Conservation (phyloP, 495 filamentous ascomycete genomes). For the Neurospora pannonica region DNA sequence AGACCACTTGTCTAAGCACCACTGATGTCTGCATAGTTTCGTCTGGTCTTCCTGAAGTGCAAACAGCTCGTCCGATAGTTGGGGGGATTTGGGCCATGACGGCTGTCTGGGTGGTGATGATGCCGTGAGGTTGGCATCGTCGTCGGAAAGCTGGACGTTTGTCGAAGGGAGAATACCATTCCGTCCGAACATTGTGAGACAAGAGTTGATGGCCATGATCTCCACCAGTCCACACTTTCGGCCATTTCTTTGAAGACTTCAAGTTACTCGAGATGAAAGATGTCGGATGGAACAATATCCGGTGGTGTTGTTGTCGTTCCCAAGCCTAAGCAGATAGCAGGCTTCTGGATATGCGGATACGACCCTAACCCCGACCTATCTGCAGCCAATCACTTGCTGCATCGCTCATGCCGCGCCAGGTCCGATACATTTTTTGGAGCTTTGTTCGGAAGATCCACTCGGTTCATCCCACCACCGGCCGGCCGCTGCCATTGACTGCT, state of each 20-base stretch:
- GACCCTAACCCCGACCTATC: background rate
- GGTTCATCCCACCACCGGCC: background rate
- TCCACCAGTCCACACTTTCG: background rate
- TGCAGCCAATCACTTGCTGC: background rate
- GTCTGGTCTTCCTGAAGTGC: background rate
- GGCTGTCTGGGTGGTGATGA: background rate
- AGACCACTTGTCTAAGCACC: background rate
- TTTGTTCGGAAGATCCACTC: background rate
- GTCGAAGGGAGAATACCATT: background rate
- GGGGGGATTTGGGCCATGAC: background rate
- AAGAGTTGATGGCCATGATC: background rate
- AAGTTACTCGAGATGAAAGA: background rate
- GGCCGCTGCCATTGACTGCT: background rate
- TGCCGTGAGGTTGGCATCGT: background rate
- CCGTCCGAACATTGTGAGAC: background rate
- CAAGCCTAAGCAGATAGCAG: background rate
- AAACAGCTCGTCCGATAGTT: background rate
- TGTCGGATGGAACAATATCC: background rate
- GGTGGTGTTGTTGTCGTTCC: background rate
- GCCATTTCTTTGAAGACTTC: background rate
- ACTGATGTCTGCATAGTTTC: background rate
- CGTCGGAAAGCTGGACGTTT: background rate
- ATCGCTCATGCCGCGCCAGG: background rate
- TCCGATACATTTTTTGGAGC: background rate
- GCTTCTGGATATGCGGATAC: background rate